Evolutionary conservation across 1,284 basidiomycete species (phyloP).

Genomic region (Golubevia pallescens): DNA sequence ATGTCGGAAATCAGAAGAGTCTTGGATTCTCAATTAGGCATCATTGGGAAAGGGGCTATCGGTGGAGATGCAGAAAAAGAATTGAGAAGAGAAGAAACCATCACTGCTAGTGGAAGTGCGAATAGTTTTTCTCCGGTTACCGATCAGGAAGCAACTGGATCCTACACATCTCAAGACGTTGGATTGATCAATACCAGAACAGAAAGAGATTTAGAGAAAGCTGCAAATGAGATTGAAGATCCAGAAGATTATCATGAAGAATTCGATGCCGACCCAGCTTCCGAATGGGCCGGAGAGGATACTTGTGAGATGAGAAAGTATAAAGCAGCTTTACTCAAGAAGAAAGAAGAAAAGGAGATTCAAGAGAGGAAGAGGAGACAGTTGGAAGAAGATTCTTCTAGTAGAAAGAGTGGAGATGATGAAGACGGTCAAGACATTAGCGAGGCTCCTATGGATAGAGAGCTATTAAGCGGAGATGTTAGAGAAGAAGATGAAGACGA

Average conservation of each 20-base stretch:
- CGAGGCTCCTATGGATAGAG: slow-evolving; percentile 40
- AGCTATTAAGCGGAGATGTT: slow-evolving; percentile 25
- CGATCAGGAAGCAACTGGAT: slow-evolving; percentile 14
- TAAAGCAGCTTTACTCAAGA: slow-evolving; percentile 19
- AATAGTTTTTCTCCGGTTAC: background rate
- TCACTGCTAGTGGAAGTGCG: slow-evolving; percentile 10
- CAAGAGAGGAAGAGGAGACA: slow-evolving; percentile 12
- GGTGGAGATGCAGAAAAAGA: slow-evolving; percentile 46
- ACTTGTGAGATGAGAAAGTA: slow-evolving; percentile 46
- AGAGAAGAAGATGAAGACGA: slow-evolving; percentile 26
- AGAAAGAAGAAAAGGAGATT: slow-evolving; percentile 14
- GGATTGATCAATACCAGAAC: slow-evolving; percentile 36
- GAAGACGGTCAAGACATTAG: slow-evolving; percentile 32
- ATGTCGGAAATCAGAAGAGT: slow-evolving; percentile 27
- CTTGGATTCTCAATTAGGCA: slow-evolving; percentile 35
- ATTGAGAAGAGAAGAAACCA: slow-evolving; percentile 21
- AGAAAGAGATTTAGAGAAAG: slow-evolving; percentile 42
- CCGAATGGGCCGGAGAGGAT: slow-evolving; percentile 58
- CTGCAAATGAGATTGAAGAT: slow-evolving; percentile 29
- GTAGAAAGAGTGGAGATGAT: slow-evolving; percentile 9
- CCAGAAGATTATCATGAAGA: slow-evolving; percentile 48
- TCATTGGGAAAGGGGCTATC: slow-evolving; percentile 46
- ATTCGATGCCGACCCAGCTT: slow-evolving; percentile 25
- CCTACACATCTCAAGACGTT: slow-evolving; percentile 15
- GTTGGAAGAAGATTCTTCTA: background rate